These are phyloP conservation scores for Epichloe typhina DNA, from an alignment of 2,329 filamentous ascomycete species.

Conservation along the genomic window DNA sequence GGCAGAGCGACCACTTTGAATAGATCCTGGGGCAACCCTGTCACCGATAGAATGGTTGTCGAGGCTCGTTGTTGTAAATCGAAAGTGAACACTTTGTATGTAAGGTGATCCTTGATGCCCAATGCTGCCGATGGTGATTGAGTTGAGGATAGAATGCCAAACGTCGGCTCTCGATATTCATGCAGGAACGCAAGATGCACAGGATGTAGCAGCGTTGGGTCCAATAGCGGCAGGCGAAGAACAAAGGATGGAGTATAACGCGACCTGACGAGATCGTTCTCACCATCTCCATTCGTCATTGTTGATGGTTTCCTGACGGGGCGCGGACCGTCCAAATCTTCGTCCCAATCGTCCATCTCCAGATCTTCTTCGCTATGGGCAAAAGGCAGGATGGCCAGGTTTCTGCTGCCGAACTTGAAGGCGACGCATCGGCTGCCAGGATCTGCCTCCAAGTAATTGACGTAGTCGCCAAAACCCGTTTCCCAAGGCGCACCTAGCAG, in stretches of 20 bases:
- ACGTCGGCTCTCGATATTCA: conserved; percentile 95
- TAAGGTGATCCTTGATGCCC: conserved; percentile 71
- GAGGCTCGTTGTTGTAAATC: conserved; percentile 89
- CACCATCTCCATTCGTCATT: conserved; percentile 22
- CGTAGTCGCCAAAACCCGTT: conserved; percentile 57
- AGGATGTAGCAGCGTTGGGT: conserved; percentile 75
- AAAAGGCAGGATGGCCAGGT: conserved; percentile 88
- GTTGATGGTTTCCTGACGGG: conserved; percentile 32
- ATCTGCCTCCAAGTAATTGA: conserved; percentile 76
- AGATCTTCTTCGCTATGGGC: conserved; percentile 75
- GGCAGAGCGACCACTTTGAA: conserved; percentile 72
- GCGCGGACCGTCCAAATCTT: conserved; percentile 59
- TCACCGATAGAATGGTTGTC: conserved; percentile 80
- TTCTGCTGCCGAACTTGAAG: conserved; percentile 79
- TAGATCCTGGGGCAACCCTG: conserved; percentile 75
- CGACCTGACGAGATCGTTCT: conserved; percentile 23
- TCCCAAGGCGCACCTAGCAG: conserved; percentile 73
- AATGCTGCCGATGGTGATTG: conserved; percentile 61
- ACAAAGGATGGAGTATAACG: conserved; percentile 90
- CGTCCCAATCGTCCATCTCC: conserved; percentile 83
- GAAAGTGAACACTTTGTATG: conserved; percentile 89
- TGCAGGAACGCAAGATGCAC: conserved; percentile 87
- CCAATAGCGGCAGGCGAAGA: conserved; percentile 75
- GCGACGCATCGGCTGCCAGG: conserved; percentile 87
- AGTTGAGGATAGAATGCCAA: conserved; percentile 80